Conservation (phyloP, 805 yeast genomes). For the Candida sphagnicola region DNA sequence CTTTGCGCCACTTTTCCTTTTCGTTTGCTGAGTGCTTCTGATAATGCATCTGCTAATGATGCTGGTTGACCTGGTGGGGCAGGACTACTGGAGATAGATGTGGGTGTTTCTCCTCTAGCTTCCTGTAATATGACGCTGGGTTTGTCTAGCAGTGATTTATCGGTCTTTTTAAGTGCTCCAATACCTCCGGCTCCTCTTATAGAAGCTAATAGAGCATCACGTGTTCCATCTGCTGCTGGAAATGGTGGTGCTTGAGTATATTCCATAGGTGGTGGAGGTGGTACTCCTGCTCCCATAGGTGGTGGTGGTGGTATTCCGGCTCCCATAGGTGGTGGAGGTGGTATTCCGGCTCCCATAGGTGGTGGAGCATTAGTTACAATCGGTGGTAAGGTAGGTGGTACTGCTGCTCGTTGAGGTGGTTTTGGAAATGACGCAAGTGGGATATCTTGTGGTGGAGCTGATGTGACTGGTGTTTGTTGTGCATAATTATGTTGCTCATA, state of each 20-base stretch:
- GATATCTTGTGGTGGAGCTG: conserved; percentile 21
- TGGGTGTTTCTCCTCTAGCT: conserved; percentile 59
- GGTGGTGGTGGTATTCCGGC: conserved; percentile 25
- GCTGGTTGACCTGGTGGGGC: conserved; percentile 56
- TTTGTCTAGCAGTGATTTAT: conserved; percentile 75
- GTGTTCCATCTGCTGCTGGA: conserved; percentile 43
- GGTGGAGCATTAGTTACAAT: conserved; percentile 25
- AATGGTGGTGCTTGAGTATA: conserved; percentile 12
- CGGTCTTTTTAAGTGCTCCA: conserved; percentile 67
- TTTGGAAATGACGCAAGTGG: no score
- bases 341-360: no score
- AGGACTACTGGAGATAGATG: conserved; percentile 27
- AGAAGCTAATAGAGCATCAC: conserved; percentile 84
- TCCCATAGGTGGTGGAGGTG: conserved; percentile 33
- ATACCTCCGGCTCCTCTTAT: conserved; percentile 73
- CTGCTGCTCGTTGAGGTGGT: conserved; percentile 18
- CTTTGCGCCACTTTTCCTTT: conserved; percentile 77
- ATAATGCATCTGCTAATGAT: conserved; percentile 78
- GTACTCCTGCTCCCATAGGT: conserved; percentile 1
- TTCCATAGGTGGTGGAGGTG: conserved; percentile 14
- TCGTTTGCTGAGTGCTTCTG: conserved; percentile 78
- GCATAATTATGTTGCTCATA: conserved; percentile 17
- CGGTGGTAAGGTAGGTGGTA: conserved; percentile 21
- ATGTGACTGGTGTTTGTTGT: conserved; percentile 14
- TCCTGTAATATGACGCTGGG: conserved; percentile 73